Evolutionary conservation across 192 early-diverging fungal species (phyloP), one percentile per base, ranked within the genome.

Genomic region (Dimargaris cristalligena): DNA sequence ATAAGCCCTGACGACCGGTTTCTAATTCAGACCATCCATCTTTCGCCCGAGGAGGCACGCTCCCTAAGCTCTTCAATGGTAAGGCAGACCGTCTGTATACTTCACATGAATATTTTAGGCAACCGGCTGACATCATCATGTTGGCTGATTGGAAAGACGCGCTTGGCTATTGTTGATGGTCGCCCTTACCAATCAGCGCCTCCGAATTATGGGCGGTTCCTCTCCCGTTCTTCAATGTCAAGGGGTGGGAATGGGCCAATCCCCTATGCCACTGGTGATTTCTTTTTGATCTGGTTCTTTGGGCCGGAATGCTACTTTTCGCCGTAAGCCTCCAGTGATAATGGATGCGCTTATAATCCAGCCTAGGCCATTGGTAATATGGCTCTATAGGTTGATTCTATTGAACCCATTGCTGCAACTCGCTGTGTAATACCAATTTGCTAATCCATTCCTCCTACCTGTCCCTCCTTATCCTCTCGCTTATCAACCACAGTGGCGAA

Each of bases 21-120:
- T 60, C 70, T 80, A 13, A 71, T 80, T 46, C 78, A 80, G 62
- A 80, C 72, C 29, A 67, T 80, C 47, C 64, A 66, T 23, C 59
- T 80, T 50, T 63, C 63, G 20, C 41, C 66, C 26, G 67, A 73
- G 13, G 77, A 79, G 30, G 68, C 72, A 10, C 59, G 60, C 44
- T 58, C 58, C 44, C 65, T 79, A 28, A 66, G 72, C 56, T 68
- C 77, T 28, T 46, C 74, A 62, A 76, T 71, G 74, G 74, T 80
- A 74, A 44, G 67, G 8, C 30, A 56, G 29, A 18, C 23, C 29
- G 14, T n/a, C 14, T 22, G 22, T 52, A 47, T 22, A 47, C 29
- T 52, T 52, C 23, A 28, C 22, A 29, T 28, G 29, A 28, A 52
- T 52, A 18, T 16, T 28, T 28, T 16, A 25, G 16, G 22, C 3